Conservation (phyloP, 805 yeast genomes). For the Suhomyces vadensis region DNA sequence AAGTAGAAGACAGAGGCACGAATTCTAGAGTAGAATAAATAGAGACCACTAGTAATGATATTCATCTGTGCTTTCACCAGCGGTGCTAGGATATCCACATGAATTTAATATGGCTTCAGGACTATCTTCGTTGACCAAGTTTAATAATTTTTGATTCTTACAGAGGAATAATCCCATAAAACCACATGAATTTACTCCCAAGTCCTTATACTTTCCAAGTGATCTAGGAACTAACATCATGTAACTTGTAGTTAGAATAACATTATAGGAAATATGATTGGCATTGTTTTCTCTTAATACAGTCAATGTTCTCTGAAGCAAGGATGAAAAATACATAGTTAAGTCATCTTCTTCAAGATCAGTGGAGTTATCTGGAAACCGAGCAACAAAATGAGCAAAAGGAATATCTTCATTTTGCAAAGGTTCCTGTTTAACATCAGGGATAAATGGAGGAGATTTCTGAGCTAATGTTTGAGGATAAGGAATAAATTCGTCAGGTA, state of each 20-base stretch:
- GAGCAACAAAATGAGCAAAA: conserved; percentile 82
- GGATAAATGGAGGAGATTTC: conserved; percentile 53
- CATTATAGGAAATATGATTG: conserved; percentile 68
- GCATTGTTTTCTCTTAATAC: conserved; percentile 54
- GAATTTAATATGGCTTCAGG: conserved; percentile 55
- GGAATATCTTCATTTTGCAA: conserved; percentile 60
- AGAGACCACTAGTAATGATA: conserved; percentile 51
- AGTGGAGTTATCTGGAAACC: conserved; percentile 42
- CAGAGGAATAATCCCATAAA: conserved; percentile 76
- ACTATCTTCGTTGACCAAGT: conserved; percentile 48
- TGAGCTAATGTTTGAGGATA: conserved; percentile 52
- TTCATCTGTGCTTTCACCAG: conserved; percentile 58
- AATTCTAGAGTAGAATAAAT: not conserved
- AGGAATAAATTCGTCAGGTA: conserved; percentile 59
- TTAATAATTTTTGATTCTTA: conserved; percentile 58
- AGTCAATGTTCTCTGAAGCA: conserved; percentile 71
- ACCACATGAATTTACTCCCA: conserved; percentile 81
- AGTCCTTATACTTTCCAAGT: conserved; percentile 47
- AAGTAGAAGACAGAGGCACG: not conserved
- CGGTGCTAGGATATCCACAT: conserved; percentile 66
- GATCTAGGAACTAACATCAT: conserved; percentile 85
- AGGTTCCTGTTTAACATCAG: conserved; percentile 56
- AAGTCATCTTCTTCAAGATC: conserved; percentile 55
- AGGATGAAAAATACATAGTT: conserved; percentile 67
- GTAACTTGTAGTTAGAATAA: conserved; percentile 79